Conservation (phyloP, 2,329 filamentous ascomycete genomes). For the Diaporthe vexans region DNA sequence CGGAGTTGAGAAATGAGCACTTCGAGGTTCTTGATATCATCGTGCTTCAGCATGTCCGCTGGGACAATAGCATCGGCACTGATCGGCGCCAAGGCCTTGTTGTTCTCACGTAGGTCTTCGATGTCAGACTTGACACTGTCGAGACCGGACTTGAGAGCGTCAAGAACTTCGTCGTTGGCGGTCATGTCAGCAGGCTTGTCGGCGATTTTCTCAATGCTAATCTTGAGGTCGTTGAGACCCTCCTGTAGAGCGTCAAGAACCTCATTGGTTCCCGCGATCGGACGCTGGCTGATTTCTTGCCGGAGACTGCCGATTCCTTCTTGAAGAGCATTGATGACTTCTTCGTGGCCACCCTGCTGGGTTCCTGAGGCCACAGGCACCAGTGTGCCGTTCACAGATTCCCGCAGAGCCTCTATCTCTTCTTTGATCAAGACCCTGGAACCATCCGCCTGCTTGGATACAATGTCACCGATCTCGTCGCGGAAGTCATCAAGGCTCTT, state of each 20-base stretch:
- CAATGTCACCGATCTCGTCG: slow-evolving; percentile 76
- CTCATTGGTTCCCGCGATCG: slow-evolving; percentile 82
- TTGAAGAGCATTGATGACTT: slow-evolving; percentile 79
- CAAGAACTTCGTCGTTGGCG: slow-evolving; percentile 89
- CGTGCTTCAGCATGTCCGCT: slow-evolving; percentile 70
- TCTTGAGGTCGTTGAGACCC: slow-evolving; percentile 82
- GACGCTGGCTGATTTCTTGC: slow-evolving; percentile 78
- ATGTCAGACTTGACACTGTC: slow-evolving; percentile 83
- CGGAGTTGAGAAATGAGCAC: slow-evolving; percentile 84
- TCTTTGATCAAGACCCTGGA: slow-evolving; percentile 80
- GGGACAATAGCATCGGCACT: slow-evolving; percentile 66
- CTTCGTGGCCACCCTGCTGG: slow-evolving; percentile 63
- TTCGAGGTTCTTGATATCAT: slow-evolving; percentile 90
- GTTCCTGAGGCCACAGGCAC: slow-evolving; percentile 69
- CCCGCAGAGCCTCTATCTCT: slow-evolving; percentile 86
- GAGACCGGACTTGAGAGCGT: slow-evolving; percentile 87
- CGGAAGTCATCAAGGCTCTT: slow-evolving; percentile 76
- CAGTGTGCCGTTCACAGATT: slow-evolving; percentile 79
- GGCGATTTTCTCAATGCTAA: slow-evolving; percentile 81
- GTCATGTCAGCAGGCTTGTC: slow-evolving; percentile 87
- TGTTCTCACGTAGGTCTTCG: slow-evolving; percentile 77
- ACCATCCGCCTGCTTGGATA: slow-evolving; percentile 61
- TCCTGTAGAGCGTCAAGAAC: slow-evolving; percentile 92
- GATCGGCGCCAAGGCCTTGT: slow-evolving; percentile 64
- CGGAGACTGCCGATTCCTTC: slow-evolving; percentile 82